These are phyloP conservation scores for Coniochaeta sp. DNA, from an alignment of 2,329 filamentous ascomycete genomes.

Conservation along the genomic window DNA sequence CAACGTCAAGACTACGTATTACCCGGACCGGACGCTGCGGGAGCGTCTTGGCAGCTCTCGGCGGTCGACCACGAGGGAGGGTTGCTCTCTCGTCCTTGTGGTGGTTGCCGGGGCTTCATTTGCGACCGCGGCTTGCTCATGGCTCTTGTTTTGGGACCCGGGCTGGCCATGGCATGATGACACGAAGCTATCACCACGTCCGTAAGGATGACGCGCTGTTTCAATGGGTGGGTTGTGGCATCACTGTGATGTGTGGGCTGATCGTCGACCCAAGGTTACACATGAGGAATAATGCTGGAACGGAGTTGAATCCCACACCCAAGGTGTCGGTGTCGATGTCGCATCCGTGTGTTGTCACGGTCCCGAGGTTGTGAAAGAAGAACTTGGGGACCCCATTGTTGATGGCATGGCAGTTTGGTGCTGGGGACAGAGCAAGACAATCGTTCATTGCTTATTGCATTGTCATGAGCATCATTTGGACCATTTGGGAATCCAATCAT, in stretches of 20 bases:
- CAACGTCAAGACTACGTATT: neutral
- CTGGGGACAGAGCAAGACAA: too few species aligned
- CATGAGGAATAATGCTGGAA: neutral
- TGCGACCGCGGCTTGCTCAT: neutral
- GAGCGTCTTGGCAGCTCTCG: neutral
- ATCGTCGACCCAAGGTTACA: neutral
- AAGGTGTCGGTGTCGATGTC: neutral
- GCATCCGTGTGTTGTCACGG: neutral
- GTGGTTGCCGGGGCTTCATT: neutral
- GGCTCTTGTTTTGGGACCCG: neutral
- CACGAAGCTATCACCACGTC: neutral
- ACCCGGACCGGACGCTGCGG: neutral
- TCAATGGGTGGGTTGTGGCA: neutral
- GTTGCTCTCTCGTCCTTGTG: neutral
- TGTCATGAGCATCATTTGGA: too few species aligned
- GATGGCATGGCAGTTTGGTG: neutral
- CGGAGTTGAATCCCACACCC: neutral
- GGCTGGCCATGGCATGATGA: neutral
- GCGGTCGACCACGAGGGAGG: neutral
- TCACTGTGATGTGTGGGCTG: neutral
- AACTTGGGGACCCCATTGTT: neutral
- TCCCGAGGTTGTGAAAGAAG: neutral
- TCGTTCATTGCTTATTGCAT: neutral
- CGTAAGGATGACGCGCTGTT: neutral
- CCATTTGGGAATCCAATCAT: too few species aligned